A percentile compares a stretch with the other conserved stretches of the same genome.
These are phyloP conservation scores for Arthrocladium fulminans DNA, from an alignment of 2,329 filamentous ascomycete genomes.

Conservation along the genomic window DNA sequence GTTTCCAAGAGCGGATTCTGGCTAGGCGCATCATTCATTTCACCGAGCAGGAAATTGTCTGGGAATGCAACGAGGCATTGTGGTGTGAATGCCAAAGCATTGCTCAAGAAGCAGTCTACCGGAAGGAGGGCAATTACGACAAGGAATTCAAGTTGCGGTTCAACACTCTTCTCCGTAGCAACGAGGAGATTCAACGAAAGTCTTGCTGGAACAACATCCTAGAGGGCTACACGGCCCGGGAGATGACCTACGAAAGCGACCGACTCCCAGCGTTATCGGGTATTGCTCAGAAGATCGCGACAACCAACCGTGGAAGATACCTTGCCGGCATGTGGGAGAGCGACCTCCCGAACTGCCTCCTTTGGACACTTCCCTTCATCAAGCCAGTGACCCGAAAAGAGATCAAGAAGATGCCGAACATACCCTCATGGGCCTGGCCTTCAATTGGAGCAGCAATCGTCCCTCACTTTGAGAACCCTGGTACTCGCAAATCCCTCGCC, in stretches of 20 bases:
- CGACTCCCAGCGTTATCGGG: constrained; percentile 18
- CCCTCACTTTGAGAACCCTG: neutral
- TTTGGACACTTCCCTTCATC: constrained; percentile 4
- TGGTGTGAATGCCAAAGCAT: no score
- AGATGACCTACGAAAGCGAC: constrained; percentile 14
- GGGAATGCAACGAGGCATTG: no score
- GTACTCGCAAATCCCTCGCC: no score
- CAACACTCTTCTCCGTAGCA: no score
- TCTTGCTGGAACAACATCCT: neutral
- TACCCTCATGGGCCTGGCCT: neutral
- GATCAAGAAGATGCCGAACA: neutral
- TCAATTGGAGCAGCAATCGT: neutral
- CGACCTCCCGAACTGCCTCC: neutral
- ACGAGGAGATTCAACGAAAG: no score
- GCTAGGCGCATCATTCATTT: no score
- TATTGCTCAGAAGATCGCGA: constrained; percentile 11
- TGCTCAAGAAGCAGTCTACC: no score
- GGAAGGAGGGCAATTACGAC: no score
- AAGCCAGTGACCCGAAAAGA: neutral
- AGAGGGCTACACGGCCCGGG: constrained; percentile 1
- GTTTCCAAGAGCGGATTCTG: no score
- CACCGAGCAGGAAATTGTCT: no score
- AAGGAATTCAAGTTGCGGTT: no score
- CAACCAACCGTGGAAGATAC: neutral
- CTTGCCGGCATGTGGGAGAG: neutral